Evolutionary conservation across 2,329 filamentous ascomycete genomes (phyloP).

Genomic region (Calonectria hongkongensis): DNA sequence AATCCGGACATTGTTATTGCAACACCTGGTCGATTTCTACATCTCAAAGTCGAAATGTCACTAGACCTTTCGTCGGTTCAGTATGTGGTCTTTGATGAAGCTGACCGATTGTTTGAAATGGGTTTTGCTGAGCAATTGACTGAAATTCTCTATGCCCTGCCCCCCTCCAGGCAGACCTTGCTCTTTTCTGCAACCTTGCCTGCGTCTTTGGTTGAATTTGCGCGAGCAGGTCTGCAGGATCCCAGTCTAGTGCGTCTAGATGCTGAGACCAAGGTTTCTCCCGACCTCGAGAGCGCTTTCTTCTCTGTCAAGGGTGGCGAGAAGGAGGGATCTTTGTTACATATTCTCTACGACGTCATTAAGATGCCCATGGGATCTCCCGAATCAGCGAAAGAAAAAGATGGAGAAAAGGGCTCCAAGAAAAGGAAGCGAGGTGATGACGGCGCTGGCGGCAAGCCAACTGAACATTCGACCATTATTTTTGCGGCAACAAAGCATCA

Average conservation of each 20-base stretch:
- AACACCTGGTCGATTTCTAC: conserved; percentile 95
- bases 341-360: conserved; percentile 93
- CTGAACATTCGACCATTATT: conserved; percentile 93
- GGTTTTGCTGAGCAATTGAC: conserved; percentile 95
- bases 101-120: conserved; percentile 98
- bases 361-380: conserved; percentile 85
- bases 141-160: conserved; percentile 93
- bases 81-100: conserved; percentile 98
- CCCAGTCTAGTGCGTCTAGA: conserved; percentile 93
- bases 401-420: conserved; percentile 70
- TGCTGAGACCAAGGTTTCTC: conserved; percentile 95
- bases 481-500: conserved; percentile 98
- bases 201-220: conserved; percentile 96
- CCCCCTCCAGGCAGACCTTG: conserved; percentile 88
- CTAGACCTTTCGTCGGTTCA: conserved; percentile 92
- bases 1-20: conserved; percentile 99
- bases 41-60: conserved; percentile 97
- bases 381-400: conserved; percentile 69
- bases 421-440: conserved; percentile 81
- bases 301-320: conserved; percentile 94
- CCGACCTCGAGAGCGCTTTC: conserved; percentile 95
- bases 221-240: conserved; percentile 93
- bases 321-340: conserved; percentile 93
- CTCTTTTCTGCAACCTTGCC: conserved; percentile 97
- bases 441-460: conserved; percentile 79